Conservation (phyloP, 768 basidiomycete species). For the Auricularia sp. region DNA sequence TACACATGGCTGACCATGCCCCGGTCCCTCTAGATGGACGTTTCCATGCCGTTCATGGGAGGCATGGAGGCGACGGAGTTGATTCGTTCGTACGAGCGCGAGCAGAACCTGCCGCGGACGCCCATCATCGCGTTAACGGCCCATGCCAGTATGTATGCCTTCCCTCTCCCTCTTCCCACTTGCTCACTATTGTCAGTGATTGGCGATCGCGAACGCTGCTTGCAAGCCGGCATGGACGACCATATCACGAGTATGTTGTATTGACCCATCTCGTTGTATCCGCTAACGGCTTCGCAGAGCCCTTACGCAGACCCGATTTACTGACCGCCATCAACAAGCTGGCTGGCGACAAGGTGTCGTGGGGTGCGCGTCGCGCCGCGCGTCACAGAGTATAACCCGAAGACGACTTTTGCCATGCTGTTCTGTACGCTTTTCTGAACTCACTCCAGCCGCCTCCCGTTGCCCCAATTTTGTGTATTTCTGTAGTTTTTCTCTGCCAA, state of each 20-base stretch:
- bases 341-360: conserved; percentile 45
- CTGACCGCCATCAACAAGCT: conserved; percentile 75
- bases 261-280: conserved; percentile 6
- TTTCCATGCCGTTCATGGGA: conserved; percentile 98
- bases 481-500: not conserved
- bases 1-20: not conserved
- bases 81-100: conserved; percentile 75
- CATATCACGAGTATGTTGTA: conserved; percentile 62
- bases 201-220: conserved; percentile 67
- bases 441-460: too few relatives aligned
- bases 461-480: not conserved
- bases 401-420: not conserved
- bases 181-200: conserved; percentile 50
- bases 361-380: not conserved
- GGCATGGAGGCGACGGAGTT: conserved; percentile 95
- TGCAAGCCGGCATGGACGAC: conserved; percentile 68
- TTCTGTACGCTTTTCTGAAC: not conserved
- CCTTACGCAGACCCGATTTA: conserved; percentile 66
- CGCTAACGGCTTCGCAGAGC: conserved; percentile 39
- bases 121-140: conserved; percentile 97
- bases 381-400: not conserved
- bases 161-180: not conserved
- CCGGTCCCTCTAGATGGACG: conserved; percentile 65
- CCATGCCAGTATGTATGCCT: conserved; percentile 73
- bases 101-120: conserved; percentile 55